phyloP scores from a whole-genome alignment of 495 filamentous ascomycete genomes.

The Penicillium crystallinum region DNA sequence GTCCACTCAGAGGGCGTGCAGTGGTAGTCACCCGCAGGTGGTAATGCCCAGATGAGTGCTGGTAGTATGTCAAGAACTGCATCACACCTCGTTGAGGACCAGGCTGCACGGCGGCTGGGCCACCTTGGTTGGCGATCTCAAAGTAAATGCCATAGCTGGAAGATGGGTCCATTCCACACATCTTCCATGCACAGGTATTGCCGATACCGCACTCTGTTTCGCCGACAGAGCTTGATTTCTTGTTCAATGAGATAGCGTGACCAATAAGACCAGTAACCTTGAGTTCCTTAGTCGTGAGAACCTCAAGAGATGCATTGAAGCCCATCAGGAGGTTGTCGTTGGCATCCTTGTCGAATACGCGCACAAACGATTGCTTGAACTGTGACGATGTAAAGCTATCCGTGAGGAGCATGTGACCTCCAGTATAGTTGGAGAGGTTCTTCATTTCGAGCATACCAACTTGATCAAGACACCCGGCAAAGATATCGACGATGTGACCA shows the following conservation, averaged over 20 bases:
- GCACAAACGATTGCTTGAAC: conserved; percentile 98
- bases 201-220: conserved; percentile 98
- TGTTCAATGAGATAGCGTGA: conserved; percentile 93
- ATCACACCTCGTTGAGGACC: conserved; percentile 91
- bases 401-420: conserved; percentile 96
- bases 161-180: conserved; percentile 94
- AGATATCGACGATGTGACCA: conserved; percentile 95
- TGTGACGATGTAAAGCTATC: conserved; percentile 99
- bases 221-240: conserved; percentile 94
- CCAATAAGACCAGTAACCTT: conserved; percentile 99
- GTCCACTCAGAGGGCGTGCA: conserved; percentile 84
- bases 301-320: conserved; percentile 96
- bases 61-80: conserved; percentile 98
- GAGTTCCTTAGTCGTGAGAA: conserved; percentile 94
- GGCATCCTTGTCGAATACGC: conserved; percentile 94
- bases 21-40: conserved; percentile 95
- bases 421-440: conserved; percentile 90
- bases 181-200: conserved; percentile 99
- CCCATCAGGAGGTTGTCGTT: conserved; percentile 96
- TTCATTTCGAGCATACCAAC: conserved; percentile 99
- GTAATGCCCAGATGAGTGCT: conserved; percentile 93
- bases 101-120: conserved; percentile 78
- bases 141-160: conserved; percentile 96
- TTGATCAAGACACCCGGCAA: conserved; percentile 97
- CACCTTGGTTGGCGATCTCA: conserved; percentile 92